These are phyloP conservation scores for Westerdykella sp. DNA, from an alignment of 2,329 filamentous ascomycete genomes.

Conservation along the genomic window DNA sequence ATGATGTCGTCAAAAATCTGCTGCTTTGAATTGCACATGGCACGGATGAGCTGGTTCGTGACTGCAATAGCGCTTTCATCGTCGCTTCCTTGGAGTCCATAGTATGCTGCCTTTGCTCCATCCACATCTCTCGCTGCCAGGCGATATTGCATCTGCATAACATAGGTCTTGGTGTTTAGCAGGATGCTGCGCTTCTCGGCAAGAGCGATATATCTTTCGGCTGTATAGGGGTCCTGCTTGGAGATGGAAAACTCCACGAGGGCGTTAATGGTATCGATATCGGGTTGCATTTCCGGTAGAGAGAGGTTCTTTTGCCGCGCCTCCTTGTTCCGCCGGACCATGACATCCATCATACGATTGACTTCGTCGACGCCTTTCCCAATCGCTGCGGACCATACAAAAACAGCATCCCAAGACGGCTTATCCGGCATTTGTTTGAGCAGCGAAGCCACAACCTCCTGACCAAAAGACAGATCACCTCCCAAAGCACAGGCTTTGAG, in stretches of 20 bases:
- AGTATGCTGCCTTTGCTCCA: slow-evolving; percentile 62
- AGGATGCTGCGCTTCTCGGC: slow-evolving; percentile 59
- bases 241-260: slow-evolving; percentile 67
- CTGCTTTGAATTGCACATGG: slow-evolving; percentile 55
- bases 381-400: slow-evolving; percentile 68
- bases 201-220: slow-evolving; percentile 66
- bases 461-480: slow-evolving; percentile 26
- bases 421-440: slow-evolving; percentile 38
- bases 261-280: slow-evolving; percentile 67
- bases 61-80: slow-evolving; percentile 55
- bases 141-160: slow-evolving; percentile 70
- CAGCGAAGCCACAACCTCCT: slow-evolving; percentile 41
- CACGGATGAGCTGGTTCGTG: slow-evolving; percentile 66
- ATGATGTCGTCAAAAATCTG: slow-evolving; percentile 66
- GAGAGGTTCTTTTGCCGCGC: slow-evolving; percentile 33
- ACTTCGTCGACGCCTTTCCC: slow-evolving; percentile 68
- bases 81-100: slow-evolving; percentile 52
- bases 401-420: slow-evolving; percentile 62
- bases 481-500: slow-evolving; percentile 49
- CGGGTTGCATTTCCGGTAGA: slow-evolving; percentile 44
- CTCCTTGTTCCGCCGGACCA: slow-evolving; percentile 48
- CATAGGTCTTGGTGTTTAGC: slow-evolving; percentile 63
- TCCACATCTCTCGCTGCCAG: slow-evolving; percentile 67
- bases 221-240: slow-evolving; percentile 63
- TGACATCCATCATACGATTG: slow-evolving; percentile 63